Percentiles rank a stretch among this genome's conserved stretches.
These are phyloP conservation scores for Geoglossum cookeanum DNA, from an alignment of 2,329 filamentous ascomycete genomes.

Conservation along the genomic window DNA sequence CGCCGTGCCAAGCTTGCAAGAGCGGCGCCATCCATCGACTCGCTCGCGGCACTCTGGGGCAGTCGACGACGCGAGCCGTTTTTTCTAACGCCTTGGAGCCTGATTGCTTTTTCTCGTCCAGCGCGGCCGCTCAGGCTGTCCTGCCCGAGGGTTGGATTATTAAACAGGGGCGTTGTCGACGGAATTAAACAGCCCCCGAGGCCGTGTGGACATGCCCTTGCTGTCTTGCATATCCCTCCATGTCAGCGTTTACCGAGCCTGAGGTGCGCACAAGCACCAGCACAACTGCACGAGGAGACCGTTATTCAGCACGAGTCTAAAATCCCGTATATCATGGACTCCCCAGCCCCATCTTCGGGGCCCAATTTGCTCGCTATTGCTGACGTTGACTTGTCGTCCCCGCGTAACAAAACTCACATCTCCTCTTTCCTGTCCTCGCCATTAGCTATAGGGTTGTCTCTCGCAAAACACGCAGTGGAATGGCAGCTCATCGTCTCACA, in stretches of 20 bases:
- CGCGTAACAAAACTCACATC: not conserved
- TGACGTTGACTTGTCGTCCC: not conserved
- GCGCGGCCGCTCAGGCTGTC: not conserved
- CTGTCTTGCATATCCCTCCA: not conserved
- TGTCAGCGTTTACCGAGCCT: not conserved
- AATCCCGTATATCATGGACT: not conserved
- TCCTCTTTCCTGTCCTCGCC: not conserved
- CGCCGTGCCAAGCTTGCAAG: not conserved
- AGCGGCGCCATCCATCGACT: not conserved
- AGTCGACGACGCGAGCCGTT: not conserved
- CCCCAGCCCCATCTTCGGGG: not conserved
- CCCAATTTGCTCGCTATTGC: not conserved
- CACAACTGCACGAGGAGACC: not conserved
- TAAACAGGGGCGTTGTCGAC: not conserved
- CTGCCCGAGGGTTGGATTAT: not conserved
- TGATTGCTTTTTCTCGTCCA: not conserved
- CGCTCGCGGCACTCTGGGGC: not conserved
- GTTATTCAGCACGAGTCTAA: not conserved
- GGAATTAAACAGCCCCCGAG: not conserved
- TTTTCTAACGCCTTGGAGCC: not conserved
- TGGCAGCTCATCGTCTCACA: conserved; percentile 1
- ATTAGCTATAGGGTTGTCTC: too few species aligned
- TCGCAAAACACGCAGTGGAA: not conserved
- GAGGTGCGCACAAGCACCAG: not conserved
- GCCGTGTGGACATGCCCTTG: not conserved